Base-by-base conservation (phyloP, 1,284 basidiomycete genomes). In the Malassezia dermatis region DNA sequence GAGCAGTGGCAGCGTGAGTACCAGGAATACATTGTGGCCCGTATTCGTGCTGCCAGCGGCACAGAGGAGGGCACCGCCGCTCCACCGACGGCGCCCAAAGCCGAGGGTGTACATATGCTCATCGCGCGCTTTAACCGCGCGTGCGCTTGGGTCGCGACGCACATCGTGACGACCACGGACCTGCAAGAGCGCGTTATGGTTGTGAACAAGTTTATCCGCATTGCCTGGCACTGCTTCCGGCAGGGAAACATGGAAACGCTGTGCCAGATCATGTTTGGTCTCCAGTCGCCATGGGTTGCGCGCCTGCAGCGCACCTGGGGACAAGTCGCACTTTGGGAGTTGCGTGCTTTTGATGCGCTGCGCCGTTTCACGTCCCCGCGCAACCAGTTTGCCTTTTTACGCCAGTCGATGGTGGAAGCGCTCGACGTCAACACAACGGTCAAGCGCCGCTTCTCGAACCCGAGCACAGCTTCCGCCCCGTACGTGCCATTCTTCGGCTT, bases 171-270 rank as follows among this genome's bases (percentile, higher is more conserved):
- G 3, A 77, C 77, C 21, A 64, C 65, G 19, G 68, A 63, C 50
- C 42, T 73, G 26, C 69, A 78, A 51, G 84, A 88, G 59, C 80
- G 89, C 17, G 81, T 80, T 15, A 69, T 79, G 40, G 76, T 91
- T 26, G 80, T 88, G 51, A 79, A 78, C 58, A 90, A 89, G 76
- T 84, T 91, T 69, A 85, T 93, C 63, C 83, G 87, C 28, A 78
- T 93, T 58, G 88, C 89, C 42, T 89, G 85, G 88, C 88, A 88
- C 83, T 84, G 85, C 51, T 93, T 89, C 72, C 77, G 79, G 40
- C 78, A 84, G 61, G 84, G 81, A 69, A 91, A 86, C 77, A 89
- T 86, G 76, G 83, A 84, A 59, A 84, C 86, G 1, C 72, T 91
- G 42, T 83, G 85, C 1, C 87, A 88, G 41, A 83, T 93, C 60